phyloP scores from a whole-genome alignment of 345 rosid genomes.

The Noccaea bulbosa region DNA sequence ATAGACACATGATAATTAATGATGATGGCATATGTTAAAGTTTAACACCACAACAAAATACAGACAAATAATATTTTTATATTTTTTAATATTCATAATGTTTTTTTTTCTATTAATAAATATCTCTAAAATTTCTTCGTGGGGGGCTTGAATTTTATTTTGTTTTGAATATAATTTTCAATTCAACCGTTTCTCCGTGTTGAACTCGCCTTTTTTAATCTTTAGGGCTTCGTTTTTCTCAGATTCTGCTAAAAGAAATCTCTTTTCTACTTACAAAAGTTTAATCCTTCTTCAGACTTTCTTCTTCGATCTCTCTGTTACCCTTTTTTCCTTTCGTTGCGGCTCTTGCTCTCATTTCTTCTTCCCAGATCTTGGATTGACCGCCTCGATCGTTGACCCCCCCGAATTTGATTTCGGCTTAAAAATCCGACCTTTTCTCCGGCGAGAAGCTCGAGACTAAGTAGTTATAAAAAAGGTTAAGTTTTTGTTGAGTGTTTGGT shows the following conservation, averaged over 20 bases:
- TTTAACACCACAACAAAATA: background rate
- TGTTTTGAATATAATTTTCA: background rate
- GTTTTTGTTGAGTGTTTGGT: constrained; percentile 9
- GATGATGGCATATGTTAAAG: background rate
- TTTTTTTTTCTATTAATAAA: background rate
- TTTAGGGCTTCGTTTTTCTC: constrained; percentile 37
- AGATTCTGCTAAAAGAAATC: constrained; percentile 39
- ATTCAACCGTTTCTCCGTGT: constrained; percentile 72
- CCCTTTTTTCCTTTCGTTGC: background rate
- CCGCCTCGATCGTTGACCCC: constrained; percentile 33
- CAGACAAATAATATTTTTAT: background rate
- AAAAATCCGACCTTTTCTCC: constrained; percentile 30
- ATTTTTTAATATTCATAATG: background rate
- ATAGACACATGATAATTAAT: constrained; percentile 6
- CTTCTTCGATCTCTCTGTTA: constrained; percentile 33
- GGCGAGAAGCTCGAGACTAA: constrained; percentile 23
- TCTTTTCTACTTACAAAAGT: constrained; percentile 32
- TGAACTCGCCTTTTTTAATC: constrained; percentile 53
- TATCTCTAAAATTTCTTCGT: background rate
- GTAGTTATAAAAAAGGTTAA: background rate
- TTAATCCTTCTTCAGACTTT: constrained; percentile 15
- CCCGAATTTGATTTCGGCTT: constrained; percentile 26
- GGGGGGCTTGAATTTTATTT: constrained; percentile 21
- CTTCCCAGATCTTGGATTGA: constrained; percentile 45
- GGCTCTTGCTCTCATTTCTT: background rate